Base-by-base conservation (phyloP, 2,329 filamentous ascomycete species). In the Calycina herbarum region DNA sequence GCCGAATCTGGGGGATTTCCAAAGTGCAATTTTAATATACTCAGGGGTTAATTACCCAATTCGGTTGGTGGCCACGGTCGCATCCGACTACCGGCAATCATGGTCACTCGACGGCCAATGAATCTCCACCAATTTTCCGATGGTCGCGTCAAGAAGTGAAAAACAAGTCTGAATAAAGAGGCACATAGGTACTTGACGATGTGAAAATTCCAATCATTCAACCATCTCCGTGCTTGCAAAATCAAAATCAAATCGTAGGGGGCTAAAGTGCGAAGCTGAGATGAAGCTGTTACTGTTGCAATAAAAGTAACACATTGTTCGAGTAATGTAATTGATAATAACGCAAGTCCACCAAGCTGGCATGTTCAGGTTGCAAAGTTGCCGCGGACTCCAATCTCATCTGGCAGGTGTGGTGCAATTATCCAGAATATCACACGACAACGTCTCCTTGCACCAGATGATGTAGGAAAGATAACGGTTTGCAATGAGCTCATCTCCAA, bases 401-500 rank as follows among this genome's bases (percentile, higher is more conserved):
- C 31, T 57, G 31, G 61, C 61, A 57, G 31, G 31, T 31, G 48
- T 29, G 13, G 61, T 57, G 61, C 35, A 42, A 57, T 57, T 57
- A 40, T 62, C 61, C 31, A 38, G 48, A 62, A 62, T 35, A 62
- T 62, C 29, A 57, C 61, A 62, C 61, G 61, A 57, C 56, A 62
- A 40, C 61, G 61, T 57, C 51, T 29, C 45, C 31, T 35, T 15
- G 40, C 54, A 45, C 61, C 45, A 62, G 61, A 62, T 62, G 38
- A 56, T 57, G 61, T 62, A 57, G 17, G 61, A 42, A 51, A 35
- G 27, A 45, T 5, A 38, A 17, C 31, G n/a, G 20, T 13, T 42
- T 40, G 57, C 40, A 60, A 42, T 60, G 57, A 40, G 33, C 57
- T 40, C 57, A 38, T 59, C 31, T 59, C 57, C 57, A 35, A 10